These are phyloP conservation scores for Biscogniauxia mediterranea DNA, from an alignment of 2,329 filamentous ascomycete species.

Conservation along the genomic window DNA sequence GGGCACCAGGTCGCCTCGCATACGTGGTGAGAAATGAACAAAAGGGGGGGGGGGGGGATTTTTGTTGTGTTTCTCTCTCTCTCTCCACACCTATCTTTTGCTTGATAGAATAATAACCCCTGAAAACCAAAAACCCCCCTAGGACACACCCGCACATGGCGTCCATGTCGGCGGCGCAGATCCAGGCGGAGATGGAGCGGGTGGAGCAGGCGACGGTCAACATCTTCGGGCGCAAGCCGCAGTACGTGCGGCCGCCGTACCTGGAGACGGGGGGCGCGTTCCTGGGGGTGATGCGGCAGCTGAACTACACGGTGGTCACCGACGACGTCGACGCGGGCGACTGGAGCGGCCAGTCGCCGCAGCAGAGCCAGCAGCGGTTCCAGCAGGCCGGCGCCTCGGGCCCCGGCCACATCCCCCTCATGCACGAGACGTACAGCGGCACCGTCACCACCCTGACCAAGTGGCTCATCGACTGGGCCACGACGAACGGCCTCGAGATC, in stretches of 20 bases:
- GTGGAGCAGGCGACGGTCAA: conserved; percentile 51
- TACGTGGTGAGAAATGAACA: conserved; percentile 45
- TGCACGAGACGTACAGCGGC: conserved; percentile 52
- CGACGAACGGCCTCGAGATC: conserved; percentile 45
- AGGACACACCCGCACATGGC: conserved; percentile 48
- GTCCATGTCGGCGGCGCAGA: conserved; percentile 36
- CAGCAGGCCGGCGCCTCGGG: conserved; percentile 40
- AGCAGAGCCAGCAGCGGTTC: conserved; percentile 54
- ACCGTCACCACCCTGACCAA: conserved; percentile 49
- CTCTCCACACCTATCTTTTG: too few species aligned
- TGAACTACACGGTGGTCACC: conserved; percentile 61
- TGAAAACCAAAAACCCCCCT: background rate
- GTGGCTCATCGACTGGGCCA: conserved; percentile 51
- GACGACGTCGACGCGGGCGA: conserved; percentile 61
- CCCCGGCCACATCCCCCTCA: conserved; percentile 55
- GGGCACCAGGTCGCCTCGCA: conserved; percentile 56
- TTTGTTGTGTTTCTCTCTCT: background rate
- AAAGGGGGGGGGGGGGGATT: too few species aligned
- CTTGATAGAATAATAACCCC: too few species aligned
- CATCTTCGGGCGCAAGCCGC: conserved; percentile 48
- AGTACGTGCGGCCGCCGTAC: conserved; percentile 51
- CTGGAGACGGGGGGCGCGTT: conserved; percentile 46
- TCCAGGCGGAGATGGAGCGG: conserved; percentile 48
- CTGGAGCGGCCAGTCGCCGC: conserved; percentile 53
- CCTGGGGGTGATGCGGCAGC: conserved; percentile 39